Conservation (phyloP, 148 eudicot genomes). For the Chenopodium formosanum region DNA sequence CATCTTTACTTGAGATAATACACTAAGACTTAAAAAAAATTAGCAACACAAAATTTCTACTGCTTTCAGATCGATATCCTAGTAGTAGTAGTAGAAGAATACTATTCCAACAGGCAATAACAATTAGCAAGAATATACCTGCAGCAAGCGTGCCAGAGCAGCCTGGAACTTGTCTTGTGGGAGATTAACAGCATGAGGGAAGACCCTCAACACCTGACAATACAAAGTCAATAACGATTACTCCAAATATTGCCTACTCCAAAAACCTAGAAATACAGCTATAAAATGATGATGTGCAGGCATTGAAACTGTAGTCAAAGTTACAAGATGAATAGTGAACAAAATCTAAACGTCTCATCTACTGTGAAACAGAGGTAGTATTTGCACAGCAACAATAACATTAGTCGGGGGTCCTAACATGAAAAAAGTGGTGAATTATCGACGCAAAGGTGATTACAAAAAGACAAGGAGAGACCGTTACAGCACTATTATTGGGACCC, state of each 20-base stretch:
- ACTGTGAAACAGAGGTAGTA: no score
- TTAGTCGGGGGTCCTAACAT: neutral
- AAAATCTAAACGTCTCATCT: no score
- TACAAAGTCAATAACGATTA: conserved; percentile 9
- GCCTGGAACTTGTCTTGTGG: conserved; percentile 81
- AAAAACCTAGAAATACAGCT: neutral
- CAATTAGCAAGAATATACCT: conserved; percentile 43
- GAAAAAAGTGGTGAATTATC: neutral
- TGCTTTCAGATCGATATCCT: neutral
- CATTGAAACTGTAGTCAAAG: no score
- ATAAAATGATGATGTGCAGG: no score
- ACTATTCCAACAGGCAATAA: neutral
- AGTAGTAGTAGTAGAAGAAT: neutral
- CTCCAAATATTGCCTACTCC: neutral
- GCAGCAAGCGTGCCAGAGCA: conserved; percentile 64
- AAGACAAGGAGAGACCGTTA: neutral
- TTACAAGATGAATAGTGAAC: no score
- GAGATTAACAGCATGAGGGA: conserved; percentile 72
- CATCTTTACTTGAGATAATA: neutral
- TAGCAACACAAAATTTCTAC: neutral
- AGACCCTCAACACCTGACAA: conserved; percentile 59
- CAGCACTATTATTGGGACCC: neutral
- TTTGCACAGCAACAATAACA: neutral
- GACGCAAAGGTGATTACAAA: neutral
- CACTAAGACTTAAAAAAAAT: neutral